These are phyloP conservation scores for Coccomyxa sp. DNA, from an alignment of 139 green algal genomes.

Conservation along the genomic window DNA sequence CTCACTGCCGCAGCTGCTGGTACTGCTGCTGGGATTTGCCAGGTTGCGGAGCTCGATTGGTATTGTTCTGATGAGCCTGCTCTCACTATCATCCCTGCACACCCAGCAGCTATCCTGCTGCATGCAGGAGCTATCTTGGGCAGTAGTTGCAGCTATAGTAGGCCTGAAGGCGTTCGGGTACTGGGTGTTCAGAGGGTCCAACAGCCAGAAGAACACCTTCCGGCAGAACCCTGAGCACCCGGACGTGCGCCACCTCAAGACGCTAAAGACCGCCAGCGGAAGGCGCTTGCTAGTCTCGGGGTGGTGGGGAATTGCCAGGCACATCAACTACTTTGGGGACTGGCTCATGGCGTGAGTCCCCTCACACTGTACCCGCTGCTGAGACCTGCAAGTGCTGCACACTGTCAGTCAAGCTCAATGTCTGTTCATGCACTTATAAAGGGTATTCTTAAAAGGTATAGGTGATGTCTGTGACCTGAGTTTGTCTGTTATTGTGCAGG, in stretches of 20 bases:
- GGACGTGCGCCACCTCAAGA: constrained; percentile 67
- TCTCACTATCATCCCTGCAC: no score
- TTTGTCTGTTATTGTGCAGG: constrained; percentile 19
- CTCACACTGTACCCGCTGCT: no score
- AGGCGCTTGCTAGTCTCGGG: constrained; percentile 79
- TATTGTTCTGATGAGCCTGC: no score
- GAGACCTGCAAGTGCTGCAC: no score
- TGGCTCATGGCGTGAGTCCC: constrained; percentile 78
- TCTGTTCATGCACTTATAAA: no score
- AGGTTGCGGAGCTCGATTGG: not conserved
- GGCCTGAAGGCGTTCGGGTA: constrained; percentile 82
- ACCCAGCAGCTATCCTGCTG: no score
- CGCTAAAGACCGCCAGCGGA: constrained; percentile 77
- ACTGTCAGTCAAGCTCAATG: no score
- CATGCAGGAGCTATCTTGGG: constrained; percentile 40
- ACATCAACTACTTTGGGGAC: constrained; percentile 96
- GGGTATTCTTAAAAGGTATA: no score
- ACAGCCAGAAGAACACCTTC: constrained; percentile 93
- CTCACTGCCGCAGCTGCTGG: no score
- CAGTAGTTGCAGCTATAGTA: constrained; percentile 42
- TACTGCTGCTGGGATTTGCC: not conserved
- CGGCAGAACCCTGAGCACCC: constrained; percentile 65
- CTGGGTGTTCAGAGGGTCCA: constrained; percentile 88
- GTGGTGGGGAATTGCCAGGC: constrained; percentile 88
- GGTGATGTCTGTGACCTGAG: not conserved